Evolutionary conservation across 192 early-diverging fungal genomes (phyloP).

Genomic region (Thoreauomyces humboldtii): DNA sequence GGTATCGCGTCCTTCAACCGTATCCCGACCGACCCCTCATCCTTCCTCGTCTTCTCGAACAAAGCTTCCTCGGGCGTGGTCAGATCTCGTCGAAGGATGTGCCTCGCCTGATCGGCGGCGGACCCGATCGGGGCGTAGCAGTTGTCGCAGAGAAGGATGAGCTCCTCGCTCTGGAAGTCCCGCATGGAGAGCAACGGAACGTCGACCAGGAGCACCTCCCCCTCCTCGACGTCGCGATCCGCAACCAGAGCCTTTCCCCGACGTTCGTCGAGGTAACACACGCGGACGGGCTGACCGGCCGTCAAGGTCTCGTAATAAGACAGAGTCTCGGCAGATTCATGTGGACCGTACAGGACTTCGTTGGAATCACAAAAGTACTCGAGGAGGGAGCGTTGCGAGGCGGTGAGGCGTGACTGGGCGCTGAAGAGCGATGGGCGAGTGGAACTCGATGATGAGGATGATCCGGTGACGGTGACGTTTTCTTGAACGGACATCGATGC

Average conservation of each 20-base stretch:
- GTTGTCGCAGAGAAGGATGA: constrained; percentile 8
- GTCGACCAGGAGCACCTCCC: constrained; percentile 9
- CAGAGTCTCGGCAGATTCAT: background rate
- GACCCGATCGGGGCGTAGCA: constrained; percentile 17
- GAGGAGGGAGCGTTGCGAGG: background rate
- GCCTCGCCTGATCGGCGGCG: constrained; percentile 5
- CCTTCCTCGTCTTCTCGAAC: background rate
- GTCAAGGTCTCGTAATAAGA: constrained; percentile 2
- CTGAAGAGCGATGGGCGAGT: background rate
- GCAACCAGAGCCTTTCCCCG: constrained; percentile 26
- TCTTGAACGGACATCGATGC: background rate
- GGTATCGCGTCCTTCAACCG: no score
- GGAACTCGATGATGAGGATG: background rate
- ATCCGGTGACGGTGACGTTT: background rate
- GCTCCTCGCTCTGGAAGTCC: background rate
- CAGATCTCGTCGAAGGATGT: constrained; percentile 12
- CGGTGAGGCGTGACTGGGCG: background rate
- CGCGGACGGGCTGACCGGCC: background rate
- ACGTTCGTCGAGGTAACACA: background rate
- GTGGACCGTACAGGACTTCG: background rate
- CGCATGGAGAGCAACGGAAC: background rate
- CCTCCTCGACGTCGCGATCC: background rate
- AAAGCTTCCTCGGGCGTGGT: constrained; percentile 6
- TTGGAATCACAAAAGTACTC: background rate
- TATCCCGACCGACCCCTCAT: background rate